phyloP scores from a whole-genome alignment of 352 stramenopile genomes.

The Pythium insidiosum region DNA sequence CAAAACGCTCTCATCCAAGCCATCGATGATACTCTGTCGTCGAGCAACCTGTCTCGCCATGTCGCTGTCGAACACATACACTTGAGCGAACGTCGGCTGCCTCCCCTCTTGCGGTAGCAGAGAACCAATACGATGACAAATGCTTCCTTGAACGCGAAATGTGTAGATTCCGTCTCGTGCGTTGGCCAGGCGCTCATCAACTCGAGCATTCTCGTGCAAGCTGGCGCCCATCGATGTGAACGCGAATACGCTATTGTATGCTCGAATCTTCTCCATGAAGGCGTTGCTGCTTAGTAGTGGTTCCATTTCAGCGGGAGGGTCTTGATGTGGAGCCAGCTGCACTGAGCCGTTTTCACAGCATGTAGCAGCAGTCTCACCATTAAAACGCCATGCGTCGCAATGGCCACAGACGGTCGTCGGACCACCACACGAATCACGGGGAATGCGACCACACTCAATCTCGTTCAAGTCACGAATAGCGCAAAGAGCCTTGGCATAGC shows the following conservation, averaged over 20 bases:
- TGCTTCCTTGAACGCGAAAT: neutral
- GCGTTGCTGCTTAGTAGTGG: neutral
- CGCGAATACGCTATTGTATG: slow-evolving; percentile 10
- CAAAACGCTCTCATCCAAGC: neutral
- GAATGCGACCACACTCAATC: too few relatives aligned
- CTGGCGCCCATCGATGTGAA: slow-evolving; percentile 3
- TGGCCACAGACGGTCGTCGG: too few relatives aligned
- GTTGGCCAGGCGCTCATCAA: neutral
- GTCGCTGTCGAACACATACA: neutral
- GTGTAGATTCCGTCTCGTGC: neutral
- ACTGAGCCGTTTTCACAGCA: neutral
- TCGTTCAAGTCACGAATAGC: too few relatives aligned
- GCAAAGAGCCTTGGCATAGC: too few relatives aligned
- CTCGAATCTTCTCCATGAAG: slow-evolving; percentile 3
- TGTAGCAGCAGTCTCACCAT: neutral
- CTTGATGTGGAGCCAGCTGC: neutral
- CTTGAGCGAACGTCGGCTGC: neutral
- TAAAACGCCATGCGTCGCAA: too few relatives aligned
- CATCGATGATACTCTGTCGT: neutral
- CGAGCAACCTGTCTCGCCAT: neutral
- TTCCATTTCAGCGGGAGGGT: neutral
- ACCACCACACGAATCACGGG: too few relatives aligned
- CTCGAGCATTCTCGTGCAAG: neutral
- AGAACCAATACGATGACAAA: neutral
- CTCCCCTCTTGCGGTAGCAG: neutral